Evolutionary conservation across 495 filamentous ascomycete genomes (phyloP), one percentile per base, ranked within the genome.

Genomic region (Schizothecium vesticola): DNA sequence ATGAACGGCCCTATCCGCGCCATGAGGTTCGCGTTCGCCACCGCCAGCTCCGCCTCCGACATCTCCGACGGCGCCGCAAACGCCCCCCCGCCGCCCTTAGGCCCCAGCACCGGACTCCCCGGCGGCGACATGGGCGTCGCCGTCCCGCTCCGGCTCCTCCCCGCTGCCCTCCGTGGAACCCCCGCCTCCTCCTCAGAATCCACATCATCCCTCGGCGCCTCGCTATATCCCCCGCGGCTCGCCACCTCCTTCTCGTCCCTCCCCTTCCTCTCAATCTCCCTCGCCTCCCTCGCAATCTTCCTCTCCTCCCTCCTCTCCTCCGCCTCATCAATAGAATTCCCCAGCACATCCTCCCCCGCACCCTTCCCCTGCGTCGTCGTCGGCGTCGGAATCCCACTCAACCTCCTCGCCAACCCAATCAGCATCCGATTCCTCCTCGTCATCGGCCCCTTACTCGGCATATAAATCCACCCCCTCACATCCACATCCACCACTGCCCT

Each of bases 391-490:
- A 99, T 86, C 3, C 94, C 96, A 72, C 91, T 94, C 36, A 99
- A 76, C 69, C 91, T 87, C 66, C 93, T 83, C 12, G 94, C 93
- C 2, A 97, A 79, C 3, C 93, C 92, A 66, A 98, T 85, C 72
- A 96, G 80, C 68, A 97, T 80, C 25, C 95, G 87, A 69, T 97
- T 94, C 77, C 93, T 92, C 61, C 94, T 83, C 43, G 86, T 92
- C 88, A 97, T 89, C n/a, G 91, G 93, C 0, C 92, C 92, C 73
- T 84, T 85, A 70, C 92, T 90, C 21, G 95, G 95, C 67, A 88
- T 84, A 73, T 94, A 97, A 59, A 97, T 85, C 95, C 96, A 99
- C 23, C 95, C 95, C 64, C 94, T 86, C 19, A 98, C 91, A 77
- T 99, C 94, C 3, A 97, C 92, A 76, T 96, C 93, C 3, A 97